Base-by-base conservation (phyloP, 1,139 yeast species). In the Debaryomyces fabryi region DNA sequence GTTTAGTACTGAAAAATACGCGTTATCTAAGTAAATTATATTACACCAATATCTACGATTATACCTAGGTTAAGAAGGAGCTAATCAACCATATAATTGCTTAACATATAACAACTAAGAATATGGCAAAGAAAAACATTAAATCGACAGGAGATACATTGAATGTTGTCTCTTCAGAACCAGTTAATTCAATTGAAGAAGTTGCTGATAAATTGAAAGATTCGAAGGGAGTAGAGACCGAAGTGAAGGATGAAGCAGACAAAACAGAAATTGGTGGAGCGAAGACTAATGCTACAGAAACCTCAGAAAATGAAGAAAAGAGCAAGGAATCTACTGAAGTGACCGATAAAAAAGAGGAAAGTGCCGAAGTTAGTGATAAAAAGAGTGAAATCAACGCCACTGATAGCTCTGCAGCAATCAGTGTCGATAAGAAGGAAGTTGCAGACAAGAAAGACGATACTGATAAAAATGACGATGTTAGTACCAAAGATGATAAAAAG, bases 101-200 rank as follows among this genome's bases (percentile, higher is more conserved):
- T 29, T 30, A 13, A 18, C 25, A 30, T 15, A 20, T 15, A 40
- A 18, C 29, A 29, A 4, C 12, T 30, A 40, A 30, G 7, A 29
- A 30, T 37, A 39, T 49, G 51, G 45, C 39, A 6, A 43, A 46
- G 24, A 39, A 47, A 49, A 51, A 48, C 33, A 58, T 60, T 48
- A 63, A 64, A 44, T 45, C 48, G 18, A 16, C 46, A n/a, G 9
- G 4, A 40, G 63, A 66, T 46, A 59, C 59, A 48, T 68, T 73
- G 53, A 59, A 63, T 15, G 68, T 70, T 2, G 76, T 67, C 4
- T 53, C 74, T 27, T 57, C 60, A 39, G 76, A 71, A 41, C 78
- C 78, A 12, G 67, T 71, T 29, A 66, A 63, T 2, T 58, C 65
- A 42, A 49, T 50, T 45, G 62, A 54, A 46, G 42, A 37, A 13